Conservation (phyloP, 129 eudicot genomes). For the Chrysanthemum makinoi region DNA sequence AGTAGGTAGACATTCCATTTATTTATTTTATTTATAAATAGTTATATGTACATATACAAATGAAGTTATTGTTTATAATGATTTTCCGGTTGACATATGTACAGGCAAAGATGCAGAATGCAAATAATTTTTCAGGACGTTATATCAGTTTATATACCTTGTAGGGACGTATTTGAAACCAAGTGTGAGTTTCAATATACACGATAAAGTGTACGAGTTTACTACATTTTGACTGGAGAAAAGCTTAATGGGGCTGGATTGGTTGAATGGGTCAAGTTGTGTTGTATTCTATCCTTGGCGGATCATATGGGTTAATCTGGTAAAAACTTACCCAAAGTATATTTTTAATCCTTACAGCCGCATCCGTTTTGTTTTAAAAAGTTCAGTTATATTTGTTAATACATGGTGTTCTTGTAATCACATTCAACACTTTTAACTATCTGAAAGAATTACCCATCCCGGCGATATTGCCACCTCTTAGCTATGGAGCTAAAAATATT, state of each 20-base stretch:
- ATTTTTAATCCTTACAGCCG: too few species aligned
- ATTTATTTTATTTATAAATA: background rate
- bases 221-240: too few species aligned
- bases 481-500: too few species aligned
- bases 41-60: background rate
- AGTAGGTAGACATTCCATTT: slow-evolving; percentile 49
- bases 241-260: too few species aligned
- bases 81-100: slow-evolving; percentile 16
- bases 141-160: slow-evolving; percentile 85
- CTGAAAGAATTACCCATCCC: background rate
- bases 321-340: too few species aligned
- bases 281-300: background rate
- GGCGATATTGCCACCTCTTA: too few species aligned
- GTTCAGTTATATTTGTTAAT: too few species aligned
- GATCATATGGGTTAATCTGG: background rate
- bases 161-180: slow-evolving; percentile 91
- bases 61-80: slow-evolving; percentile 13
- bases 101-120: slow-evolving; percentile 89
- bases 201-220: too few species aligned
- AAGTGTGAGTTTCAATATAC: slow-evolving; percentile 52
- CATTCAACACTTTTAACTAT: background rate
- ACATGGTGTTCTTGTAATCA: too few species aligned
- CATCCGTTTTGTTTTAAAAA: too few species aligned
- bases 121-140: slow-evolving; percentile 52
- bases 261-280: background rate